Evolutionary conservation across 2,329 filamentous ascomycete species (phyloP).

Genomic region (Dendryphion nanum): DNA sequence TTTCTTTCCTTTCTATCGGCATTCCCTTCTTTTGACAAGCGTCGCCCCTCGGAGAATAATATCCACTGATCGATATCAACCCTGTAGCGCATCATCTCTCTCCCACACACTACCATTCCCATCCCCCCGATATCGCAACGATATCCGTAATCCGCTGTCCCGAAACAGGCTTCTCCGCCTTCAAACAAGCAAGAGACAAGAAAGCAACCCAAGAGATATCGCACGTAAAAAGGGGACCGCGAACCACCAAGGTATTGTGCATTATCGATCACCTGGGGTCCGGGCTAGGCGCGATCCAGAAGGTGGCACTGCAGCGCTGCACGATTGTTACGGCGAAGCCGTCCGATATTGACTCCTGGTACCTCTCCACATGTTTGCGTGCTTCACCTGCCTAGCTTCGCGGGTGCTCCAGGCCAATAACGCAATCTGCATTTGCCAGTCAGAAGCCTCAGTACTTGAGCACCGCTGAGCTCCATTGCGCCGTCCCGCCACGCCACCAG

Average conservation of each 20-base stretch:
- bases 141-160: not conserved
- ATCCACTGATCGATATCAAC: too few species aligned
- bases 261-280: conserved; percentile 13
- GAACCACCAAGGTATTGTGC: conserved; percentile 2
- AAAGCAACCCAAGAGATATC: not conserved
- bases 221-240: too few species aligned
- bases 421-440: not conserved
- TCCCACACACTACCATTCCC: too few species aligned
- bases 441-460: too few species aligned
- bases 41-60: too few species aligned
- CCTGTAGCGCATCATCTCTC: not conserved
- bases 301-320: conserved; percentile 22
- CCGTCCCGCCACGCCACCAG: too few species aligned
- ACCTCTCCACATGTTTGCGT: not conserved
- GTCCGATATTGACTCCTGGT: not conserved
- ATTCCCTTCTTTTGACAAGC: too few species aligned
- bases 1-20: too few species aligned
- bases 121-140: not conserved
- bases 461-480: too few species aligned
- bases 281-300: conserved; percentile 25
- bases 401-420: not conserved
- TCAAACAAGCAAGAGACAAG: not conserved
- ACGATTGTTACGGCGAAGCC: conserved; percentile 5
- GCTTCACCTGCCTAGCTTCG: too few species aligned
- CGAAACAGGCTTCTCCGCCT: not conserved